Evolutionary conservation across 306 rosid genomes (phyloP).

Genomic region (Canavalia gladiata): DNA sequence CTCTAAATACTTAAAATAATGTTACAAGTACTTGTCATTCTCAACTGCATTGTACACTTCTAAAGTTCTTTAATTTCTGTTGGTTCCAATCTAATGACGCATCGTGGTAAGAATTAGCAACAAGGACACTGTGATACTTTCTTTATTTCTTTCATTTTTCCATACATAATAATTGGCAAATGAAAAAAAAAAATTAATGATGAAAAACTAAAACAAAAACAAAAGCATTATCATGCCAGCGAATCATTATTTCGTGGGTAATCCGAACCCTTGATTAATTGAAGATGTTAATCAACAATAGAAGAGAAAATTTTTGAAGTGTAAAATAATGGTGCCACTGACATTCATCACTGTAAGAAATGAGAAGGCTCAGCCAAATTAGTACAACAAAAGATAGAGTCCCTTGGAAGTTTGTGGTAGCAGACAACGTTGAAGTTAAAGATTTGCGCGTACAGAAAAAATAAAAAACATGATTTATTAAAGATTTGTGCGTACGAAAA

Average conservation of each 20-base stretch:
- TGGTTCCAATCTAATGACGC: constrained; percentile 40
- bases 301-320: background rate
- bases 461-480: background rate
- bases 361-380: background rate
- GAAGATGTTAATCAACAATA: background rate
- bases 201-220: background rate
- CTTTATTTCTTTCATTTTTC: background rate
- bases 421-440: constrained; percentile 24
- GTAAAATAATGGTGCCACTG: constrained; percentile 22
- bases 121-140: constrained; percentile 13
- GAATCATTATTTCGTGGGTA: background rate
- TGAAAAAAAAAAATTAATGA: background rate
- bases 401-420: constrained; percentile 38
- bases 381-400: constrained; percentile 25
- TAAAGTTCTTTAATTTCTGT: constrained; percentile 5
- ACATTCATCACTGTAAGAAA: background rate
- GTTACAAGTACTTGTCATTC: background rate
- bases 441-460: constrained; percentile 24
- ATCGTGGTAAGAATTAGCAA: constrained; percentile 8
- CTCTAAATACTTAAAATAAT: background rate
- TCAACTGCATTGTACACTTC: background rate
- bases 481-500: constrained; percentile 18
- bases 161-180: background rate
- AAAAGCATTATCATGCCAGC: background rate
- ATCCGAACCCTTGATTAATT: background rate